phyloP scores from a whole-genome alignment of 2,329 filamentous ascomycete genomes.

The Endocalyx cinctus region DNA sequence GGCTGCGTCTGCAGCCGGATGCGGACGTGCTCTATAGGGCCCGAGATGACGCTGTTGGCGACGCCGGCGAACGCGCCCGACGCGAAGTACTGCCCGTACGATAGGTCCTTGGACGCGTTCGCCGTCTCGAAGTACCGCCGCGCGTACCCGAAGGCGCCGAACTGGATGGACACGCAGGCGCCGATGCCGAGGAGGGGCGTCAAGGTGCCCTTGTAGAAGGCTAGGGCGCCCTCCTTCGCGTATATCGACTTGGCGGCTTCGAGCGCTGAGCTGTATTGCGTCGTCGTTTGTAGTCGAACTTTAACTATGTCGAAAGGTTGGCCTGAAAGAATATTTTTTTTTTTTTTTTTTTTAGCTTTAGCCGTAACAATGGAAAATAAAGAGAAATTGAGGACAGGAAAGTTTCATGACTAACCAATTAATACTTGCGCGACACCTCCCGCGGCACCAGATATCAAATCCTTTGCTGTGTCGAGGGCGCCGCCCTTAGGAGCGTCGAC shows the following conservation, averaged over 20 bases:
- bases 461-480: constrained; percentile 68
- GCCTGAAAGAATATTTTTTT: constrained; percentile 35
- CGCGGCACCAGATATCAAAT: constrained; percentile 83
- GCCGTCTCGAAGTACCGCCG: constrained; percentile 77
- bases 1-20: constrained; percentile 96
- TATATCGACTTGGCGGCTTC: constrained; percentile 80
- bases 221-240: constrained; percentile 78
- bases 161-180: constrained; percentile 97
- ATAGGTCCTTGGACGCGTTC: constrained; percentile 63
- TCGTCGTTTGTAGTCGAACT: constrained; percentile 88
- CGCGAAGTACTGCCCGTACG: constrained; percentile 82
- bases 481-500: constrained; percentile 27
- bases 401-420: constrained; percentile 61
- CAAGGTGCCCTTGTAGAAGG: constrained; percentile 95
- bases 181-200: constrained; percentile 94
- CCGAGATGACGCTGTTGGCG: constrained; percentile 82
- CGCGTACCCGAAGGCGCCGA: constrained; percentile 92
- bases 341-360: constrained; percentile 3
- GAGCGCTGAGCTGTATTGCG: constrained; percentile 73
- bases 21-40: constrained; percentile 93
- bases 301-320: constrained; percentile 90
- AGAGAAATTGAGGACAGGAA: constrained; percentile 6
- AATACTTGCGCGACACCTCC: constrained; percentile 93
- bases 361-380: background rate
- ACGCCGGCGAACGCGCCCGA: constrained; percentile 90